Evolutionary conservation across 1,284 basidiomycete species (phyloP), one percentile per base, ranked within the genome.

Genomic region (Clitocybe nebularis): DNA sequence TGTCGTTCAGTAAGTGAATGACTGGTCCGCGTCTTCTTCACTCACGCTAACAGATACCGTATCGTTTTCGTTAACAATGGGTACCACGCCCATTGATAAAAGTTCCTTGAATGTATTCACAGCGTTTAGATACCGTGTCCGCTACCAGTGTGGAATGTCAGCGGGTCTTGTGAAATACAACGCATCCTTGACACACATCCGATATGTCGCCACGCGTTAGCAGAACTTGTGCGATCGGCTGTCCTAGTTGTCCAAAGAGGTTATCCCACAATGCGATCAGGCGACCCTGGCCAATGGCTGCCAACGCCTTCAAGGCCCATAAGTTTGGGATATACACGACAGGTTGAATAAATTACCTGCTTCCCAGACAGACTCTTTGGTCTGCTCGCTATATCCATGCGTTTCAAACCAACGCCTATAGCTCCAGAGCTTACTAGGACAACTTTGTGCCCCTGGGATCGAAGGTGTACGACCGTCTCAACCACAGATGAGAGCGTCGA

Each of bases 201-300:
- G 94, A 92, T 50, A 99, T 96, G 62, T 99, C 95, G 43, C 90
- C 91, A 43, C 95, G 75, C 1, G 96, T 99, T 29, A 99, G 69
- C 43, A 99, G 71, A 32, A 99, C 84, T 64, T 99, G 95, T 0
- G 94, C 96, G 35, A 96, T 96, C 3, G 92, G 91, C 61, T 96
- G 93, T 40, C 89, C 93, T 13, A 98, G 70, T 53, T 94, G 89
- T 2, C 89, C 78, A 56, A 99, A 99, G 32, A 99, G 71, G 58
- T 93, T 94, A 61, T 99, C 96, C 90, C 91, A 99, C 1, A 99
- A 71, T 1, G 93, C 93, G 48, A 99, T 98, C 17, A 99, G 76
- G 44, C 94, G 74, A 5, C 95, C 90, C 70, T 99, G 96, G 1
- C 96, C 95, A 39, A 99, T 92, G 0, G 95, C 95, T 21, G 95